Base-by-base conservation (phyloP, 2,329 filamentous ascomycete species). In the Colletotrichum cereale region DNA sequence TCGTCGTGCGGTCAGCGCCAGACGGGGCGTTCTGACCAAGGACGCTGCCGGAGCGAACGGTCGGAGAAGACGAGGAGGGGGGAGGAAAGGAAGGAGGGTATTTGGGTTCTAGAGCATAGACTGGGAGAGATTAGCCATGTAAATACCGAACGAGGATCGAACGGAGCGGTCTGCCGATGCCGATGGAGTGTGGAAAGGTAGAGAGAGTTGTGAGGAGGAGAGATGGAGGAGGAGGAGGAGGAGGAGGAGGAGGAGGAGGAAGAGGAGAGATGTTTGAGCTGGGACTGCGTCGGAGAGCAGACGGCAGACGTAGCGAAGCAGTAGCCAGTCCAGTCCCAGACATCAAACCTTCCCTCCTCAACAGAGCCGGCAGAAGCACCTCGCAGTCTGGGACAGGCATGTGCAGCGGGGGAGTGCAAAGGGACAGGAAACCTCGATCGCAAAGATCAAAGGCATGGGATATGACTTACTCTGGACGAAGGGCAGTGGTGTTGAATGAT, bases 401-500 rank as follows among this genome's bases (percentile, higher is more conserved):
- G 14, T 52, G 67, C 38, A 42, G 52, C 38, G 40, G 36, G 29
- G 29, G 16, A 55, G 53, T 62, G 58, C 29, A 78, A 73, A 78
- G 76, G 75, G 73, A 73, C 75, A 74, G 73, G 70, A 71, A 71
- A 73, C 71, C 65, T 74, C 75, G 80, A 82, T 83, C 79, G 83
- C 82, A 78, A 77, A 81, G 72, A 76, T 74, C 67, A 73, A 78
- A 74, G 77, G 76, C 78, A 74, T 73, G 75, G 75, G 75, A 79
- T 75, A 75, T 70, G 74, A 83, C 83, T 83, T 74, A 84, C 82
- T 77, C 80, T 78, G 78, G 77, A 77, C 73, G 76, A 75, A 77
- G 72, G 47, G 73, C 75, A 79, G 61, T 67, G 69, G 75, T 75
- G 76, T 76, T 79, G 78, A 62, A 74, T 76, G 79, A 76, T 76